Conservation (phyloP, 2,329 filamentous ascomycete genomes). For the Colletotrichum liriopes region DNA sequence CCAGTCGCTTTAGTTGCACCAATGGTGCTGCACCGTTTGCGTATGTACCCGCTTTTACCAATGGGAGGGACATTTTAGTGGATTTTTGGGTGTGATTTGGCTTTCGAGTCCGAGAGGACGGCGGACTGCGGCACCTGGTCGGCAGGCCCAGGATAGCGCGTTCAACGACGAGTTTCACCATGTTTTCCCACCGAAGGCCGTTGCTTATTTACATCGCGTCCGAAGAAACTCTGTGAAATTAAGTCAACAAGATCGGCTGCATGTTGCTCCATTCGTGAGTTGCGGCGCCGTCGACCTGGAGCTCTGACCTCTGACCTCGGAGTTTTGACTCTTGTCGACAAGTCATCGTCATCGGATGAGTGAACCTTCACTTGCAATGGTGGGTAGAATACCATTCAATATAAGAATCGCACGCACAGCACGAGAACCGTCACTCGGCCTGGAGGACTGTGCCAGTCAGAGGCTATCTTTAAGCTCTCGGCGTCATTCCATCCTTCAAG, state of each 20-base stretch:
- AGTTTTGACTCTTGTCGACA: conserved; percentile 24
- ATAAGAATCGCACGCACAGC: conserved; percentile 1
- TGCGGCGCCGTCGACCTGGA: conserved; percentile 3
- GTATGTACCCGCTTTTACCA: not conserved
- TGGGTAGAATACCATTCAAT: not conserved
- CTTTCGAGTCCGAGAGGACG: conserved; percentile 22
- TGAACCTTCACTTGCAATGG: conserved; percentile 5
- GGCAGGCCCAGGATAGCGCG: conserved; percentile 15
- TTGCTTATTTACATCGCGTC: conserved; percentile 18
- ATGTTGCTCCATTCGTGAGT: not conserved
- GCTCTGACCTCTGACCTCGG: conserved; percentile 10
- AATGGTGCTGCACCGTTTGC: conserved; percentile 4
- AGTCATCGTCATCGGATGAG: conserved; percentile 28
- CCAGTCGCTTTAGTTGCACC: conserved; percentile 1
- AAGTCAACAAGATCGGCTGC: not conserved
- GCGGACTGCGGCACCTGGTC: conserved; percentile 25
- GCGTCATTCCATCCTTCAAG: conserved; percentile 7
- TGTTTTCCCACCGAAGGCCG: conserved; percentile 33
- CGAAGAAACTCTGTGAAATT: conserved; percentile 20
- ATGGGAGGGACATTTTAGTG: not conserved
- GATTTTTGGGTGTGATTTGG: conserved; percentile 4
- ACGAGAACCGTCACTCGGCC: not conserved
- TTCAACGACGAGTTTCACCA: conserved; percentile 40
- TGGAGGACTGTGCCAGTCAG: not conserved
- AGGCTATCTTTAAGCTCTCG: not conserved